Conservation (phyloP, 169 alveolate genomes). For the Cryptosporidium andersoni region DNA sequence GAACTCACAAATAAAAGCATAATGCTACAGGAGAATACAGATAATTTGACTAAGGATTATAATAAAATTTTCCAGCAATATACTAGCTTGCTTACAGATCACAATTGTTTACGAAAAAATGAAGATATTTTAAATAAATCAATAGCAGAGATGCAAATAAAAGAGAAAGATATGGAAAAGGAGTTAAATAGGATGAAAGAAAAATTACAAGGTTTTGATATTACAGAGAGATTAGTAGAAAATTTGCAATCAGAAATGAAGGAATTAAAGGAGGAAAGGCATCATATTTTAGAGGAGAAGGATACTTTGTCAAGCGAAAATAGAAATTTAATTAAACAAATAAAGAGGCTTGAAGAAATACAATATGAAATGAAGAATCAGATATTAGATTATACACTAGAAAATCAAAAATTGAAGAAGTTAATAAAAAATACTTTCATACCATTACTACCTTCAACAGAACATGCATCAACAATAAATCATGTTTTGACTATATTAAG, state of each 20-base stretch:
- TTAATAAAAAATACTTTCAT: slow-evolving; percentile 59
- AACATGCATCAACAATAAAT: slow-evolving; percentile 50
- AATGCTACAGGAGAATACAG: slow-evolving; percentile 51
- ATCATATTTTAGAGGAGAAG: slow-evolving; percentile 34
- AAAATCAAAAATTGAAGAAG: slow-evolving; percentile 53
- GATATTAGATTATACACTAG: slow-evolving; percentile 61
- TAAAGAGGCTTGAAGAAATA: slow-evolving; percentile 14
- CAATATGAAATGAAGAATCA: slow-evolving; percentile 42
- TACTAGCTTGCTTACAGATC: slow-evolving; percentile 44
- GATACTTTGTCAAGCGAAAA: slow-evolving; percentile 36
- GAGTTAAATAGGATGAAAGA: slow-evolving; percentile 28
- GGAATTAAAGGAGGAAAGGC: slow-evolving; percentile 7
- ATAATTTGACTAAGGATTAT: slow-evolving; percentile 52
- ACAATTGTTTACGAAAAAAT: slow-evolving; percentile 27
- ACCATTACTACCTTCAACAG: slow-evolving; percentile 44
- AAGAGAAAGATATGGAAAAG: slow-evolving; percentile 6
- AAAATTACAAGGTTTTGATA: slow-evolving; percentile 18
- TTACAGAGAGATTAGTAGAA: slow-evolving; percentile 46
- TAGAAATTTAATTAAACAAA: slow-evolving; percentile 24
- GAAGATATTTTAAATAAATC: slow-evolving; percentile 41
- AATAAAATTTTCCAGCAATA: slow-evolving; percentile 55
- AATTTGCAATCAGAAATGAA: slow-evolving; percentile 21
- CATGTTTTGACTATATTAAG: slow-evolving; percentile 41
- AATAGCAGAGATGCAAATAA: slow-evolving; percentile 32
- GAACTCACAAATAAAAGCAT: slow-evolving; percentile 41